These are phyloP conservation scores for Scutellaria galericulata DNA, from an alignment of 257 asterid species.

Conservation along the genomic window DNA sequence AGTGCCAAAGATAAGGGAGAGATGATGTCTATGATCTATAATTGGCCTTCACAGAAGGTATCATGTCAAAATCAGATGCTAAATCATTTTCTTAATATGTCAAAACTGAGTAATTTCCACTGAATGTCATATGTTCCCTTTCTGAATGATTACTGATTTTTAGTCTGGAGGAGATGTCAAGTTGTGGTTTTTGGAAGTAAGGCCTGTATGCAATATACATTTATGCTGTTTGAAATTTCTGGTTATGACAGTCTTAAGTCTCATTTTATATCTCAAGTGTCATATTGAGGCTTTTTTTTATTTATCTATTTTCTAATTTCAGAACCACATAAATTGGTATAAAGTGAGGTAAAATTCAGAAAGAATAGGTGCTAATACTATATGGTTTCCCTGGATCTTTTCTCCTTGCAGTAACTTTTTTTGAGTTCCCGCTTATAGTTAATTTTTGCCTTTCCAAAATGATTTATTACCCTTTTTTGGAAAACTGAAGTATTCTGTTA, in stretches of 20 bases:
- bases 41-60: slow-evolving; percentile 95
- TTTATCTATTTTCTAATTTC: background rate
- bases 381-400: background rate
- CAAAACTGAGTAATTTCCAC: slow-evolving; percentile 3
- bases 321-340: slow-evolving; percentile 3
- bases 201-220: background rate
- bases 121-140: slow-evolving; percentile 5
- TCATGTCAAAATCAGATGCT: slow-evolving; percentile 30
- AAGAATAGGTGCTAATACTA: background rate
- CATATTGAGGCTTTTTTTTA: background rate
- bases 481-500: slow-evolving; percentile 28
- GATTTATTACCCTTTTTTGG: slow-evolving; percentile 24
- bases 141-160: slow-evolving; percentile 14
- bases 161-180: slow-evolving; percentile 16
- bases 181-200: no score
- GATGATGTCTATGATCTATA: slow-evolving; percentile 99
- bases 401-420: background rate
- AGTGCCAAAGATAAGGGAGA: slow-evolving; percentile 99
- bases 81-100: background rate
- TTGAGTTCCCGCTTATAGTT: background rate
- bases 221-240: background rate
- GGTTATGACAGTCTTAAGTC: slow-evolving; percentile 14
- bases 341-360: background rate
- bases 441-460: background rate
- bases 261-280: slow-evolving; percentile 13